A percentile compares a stretch with the other conserved stretches of the same genome.
These are phyloP conservation scores for Termitomyces sp. DNA, from an alignment of 768 basidiomycete genomes.

Conservation along the genomic window DNA sequence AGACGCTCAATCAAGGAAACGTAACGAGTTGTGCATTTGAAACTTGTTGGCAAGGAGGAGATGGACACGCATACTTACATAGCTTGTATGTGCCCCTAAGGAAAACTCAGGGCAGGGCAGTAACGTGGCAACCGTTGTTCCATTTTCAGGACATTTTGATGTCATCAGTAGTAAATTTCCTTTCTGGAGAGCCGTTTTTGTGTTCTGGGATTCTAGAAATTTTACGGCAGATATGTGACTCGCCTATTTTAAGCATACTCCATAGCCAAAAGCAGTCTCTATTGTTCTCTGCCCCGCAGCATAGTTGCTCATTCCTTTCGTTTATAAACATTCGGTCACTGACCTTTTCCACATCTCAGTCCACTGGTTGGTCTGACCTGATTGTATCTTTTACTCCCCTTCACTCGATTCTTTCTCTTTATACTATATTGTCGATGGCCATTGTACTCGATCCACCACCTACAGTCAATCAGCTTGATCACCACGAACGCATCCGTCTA, in stretches of 20 bases:
- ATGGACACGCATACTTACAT: too few species aligned
- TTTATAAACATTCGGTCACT: neutral
- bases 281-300: conserved; percentile 2
- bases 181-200: neutral
- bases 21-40: too few species aligned
- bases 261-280: neutral
- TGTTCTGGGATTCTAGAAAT: too few species aligned
- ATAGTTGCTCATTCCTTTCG: neutral
- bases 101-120: too few species aligned
- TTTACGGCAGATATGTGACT: too few species aligned
- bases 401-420: too few species aligned
- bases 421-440: too few species aligned
- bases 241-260: too few species aligned
- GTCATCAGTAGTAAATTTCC: neutral
- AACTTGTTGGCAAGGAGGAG: too few species aligned
- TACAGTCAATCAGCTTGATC: conserved; percentile 42
- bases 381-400: neutral
- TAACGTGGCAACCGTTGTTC: conserved; percentile 9
- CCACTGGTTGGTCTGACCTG: conserved; percentile 12
- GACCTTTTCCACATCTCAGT: neutral
- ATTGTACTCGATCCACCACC: conserved; percentile 27
- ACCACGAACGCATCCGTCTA: conserved; percentile 43
- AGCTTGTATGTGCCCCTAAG: too few species aligned
- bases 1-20: too few species aligned
- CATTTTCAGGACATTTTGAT: too few species aligned